A percentile compares a stretch with the other conserved stretches of the same genome.
phyloP scores from a whole-genome alignment of 208 protist species.

The Leishmania guyanensis region DNA sequence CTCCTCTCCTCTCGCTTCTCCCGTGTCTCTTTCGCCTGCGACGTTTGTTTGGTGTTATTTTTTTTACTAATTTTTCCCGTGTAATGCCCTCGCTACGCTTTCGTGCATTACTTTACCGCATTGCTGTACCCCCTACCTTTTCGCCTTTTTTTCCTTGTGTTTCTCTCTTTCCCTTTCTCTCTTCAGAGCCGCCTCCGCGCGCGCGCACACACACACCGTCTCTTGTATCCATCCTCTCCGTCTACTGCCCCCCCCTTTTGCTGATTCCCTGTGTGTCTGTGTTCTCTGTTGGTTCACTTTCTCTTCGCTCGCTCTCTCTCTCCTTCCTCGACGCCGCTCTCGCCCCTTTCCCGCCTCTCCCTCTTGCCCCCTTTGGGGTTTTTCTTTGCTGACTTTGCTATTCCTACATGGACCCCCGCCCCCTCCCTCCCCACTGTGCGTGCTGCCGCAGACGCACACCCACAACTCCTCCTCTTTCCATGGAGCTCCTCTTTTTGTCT shows the following conservation, averaged over 20 bases:
- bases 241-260: not conserved
- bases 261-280: not conserved
- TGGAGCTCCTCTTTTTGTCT: no score
- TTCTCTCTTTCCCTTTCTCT: constrained; percentile 1
- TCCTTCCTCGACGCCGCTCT: not conserved
- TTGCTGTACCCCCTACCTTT: not conserved
- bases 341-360: not conserved
- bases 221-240: not conserved
- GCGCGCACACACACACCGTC: not conserved
- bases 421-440: no score
- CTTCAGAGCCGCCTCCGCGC: not conserved
- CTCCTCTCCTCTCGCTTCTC: no score
- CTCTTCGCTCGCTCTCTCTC: not conserved
- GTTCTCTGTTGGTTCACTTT: not conserved
- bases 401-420: no score
- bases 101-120: not conserved
- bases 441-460: no score
- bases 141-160: not conserved
- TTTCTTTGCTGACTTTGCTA: no score
- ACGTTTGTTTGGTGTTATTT: no score
- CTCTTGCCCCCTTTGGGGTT: not conserved
- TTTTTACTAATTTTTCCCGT: not conserved
- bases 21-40: no score
- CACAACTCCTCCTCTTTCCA: no score
- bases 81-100: not conserved